These are phyloP conservation scores for Dryadomyces quercus-mongolicae DNA, from an alignment of 2,329 filamentous ascomycete genomes.

Conservation along the genomic window DNA sequence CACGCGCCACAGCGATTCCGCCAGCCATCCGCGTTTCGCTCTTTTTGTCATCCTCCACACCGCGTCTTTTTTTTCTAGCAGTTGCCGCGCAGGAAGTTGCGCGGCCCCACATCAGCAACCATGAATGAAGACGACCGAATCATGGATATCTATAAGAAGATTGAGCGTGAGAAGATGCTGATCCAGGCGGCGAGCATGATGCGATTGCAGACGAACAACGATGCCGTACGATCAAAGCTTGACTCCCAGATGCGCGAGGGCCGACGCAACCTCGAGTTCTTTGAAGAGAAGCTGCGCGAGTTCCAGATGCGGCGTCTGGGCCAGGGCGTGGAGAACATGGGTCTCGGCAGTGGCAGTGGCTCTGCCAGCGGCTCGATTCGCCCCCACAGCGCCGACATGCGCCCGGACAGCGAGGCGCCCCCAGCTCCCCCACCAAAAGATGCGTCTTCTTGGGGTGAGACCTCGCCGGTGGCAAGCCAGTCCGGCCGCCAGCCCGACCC, in stretches of 20 bases:
- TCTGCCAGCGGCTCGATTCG: slow-evolving; percentile 25
- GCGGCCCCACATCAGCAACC: slow-evolving; percentile 20
- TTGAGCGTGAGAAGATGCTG: slow-evolving; percentile 90
- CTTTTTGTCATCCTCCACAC: background rate
- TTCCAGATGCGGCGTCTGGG: slow-evolving; percentile 70
- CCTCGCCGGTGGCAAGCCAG: slow-evolving; percentile 35
- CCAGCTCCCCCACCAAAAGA: slow-evolving; percentile 69
- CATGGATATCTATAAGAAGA: slow-evolving; percentile 87
- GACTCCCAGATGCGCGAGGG: slow-evolving; percentile 93
- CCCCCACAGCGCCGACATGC: slow-evolving; percentile 33
- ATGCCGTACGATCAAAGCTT: slow-evolving; percentile 76
- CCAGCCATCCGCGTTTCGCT: background rate
- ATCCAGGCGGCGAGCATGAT: slow-evolving; percentile 91
- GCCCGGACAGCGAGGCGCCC: slow-evolving; percentile 30
- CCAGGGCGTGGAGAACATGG: slow-evolving; percentile 55
- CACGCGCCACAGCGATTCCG: background rate
- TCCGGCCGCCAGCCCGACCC: slow-evolving; percentile 52
- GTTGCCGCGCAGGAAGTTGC: slow-evolving; percentile 5
- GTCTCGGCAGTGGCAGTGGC: slow-evolving; percentile 34
- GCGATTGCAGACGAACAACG: slow-evolving; percentile 92
- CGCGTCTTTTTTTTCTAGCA: background rate
- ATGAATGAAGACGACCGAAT: slow-evolving; percentile 55
- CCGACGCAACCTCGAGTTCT: slow-evolving; percentile 77
- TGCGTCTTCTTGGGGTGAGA: slow-evolving; percentile 34
- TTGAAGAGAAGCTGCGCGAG: slow-evolving; percentile 84